Base-by-base conservation (phyloP, 176 grass and related monocot genomes). In the Pontederia crassipes region DNA sequence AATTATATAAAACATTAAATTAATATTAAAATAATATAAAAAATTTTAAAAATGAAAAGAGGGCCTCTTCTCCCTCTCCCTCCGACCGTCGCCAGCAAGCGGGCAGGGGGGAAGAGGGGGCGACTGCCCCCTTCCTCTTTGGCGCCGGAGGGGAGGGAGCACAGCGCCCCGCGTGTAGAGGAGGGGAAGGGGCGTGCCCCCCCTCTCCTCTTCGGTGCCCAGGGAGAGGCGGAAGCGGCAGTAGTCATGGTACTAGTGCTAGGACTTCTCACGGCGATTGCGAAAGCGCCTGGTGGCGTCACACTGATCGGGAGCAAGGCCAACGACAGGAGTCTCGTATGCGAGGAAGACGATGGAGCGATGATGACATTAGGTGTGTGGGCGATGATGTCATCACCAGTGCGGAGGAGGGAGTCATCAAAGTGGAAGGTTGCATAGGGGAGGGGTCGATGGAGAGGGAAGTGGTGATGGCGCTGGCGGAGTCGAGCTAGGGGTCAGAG, bases 361-460 rank as follows among this genome's bases (percentile, higher is more conserved):
- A 3, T 82, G 58, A 77, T 73, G 80, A 80, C 12, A 32, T 71
- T 53, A 12, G 58, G 54, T 12, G 75, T 6, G 0, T 71, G 62
- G 65, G 73, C 32, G 66, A 79, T 54, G 76, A 95, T 78, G 69
- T 95, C 89, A 65, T 95, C 85, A 29, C 89, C 89, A 9, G 89
- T 95, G 82, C 78, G 89, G 24, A 95, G 85, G 54, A 95, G 79
- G 32, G 89, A 95, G 62, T 95, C 89, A 62, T 95, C 89, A 58
- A 74, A 75, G 8, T 58, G 64, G 54, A 20, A n/a, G 82, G 83
- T 89, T 62, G 85, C 76, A 67, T 85, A 80, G 74, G 89, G 89
- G 52, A 66, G 85, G 63, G 89, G 56, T 77, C 80, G 2, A 68
- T 52, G 62, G 85, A 66, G 62, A 95, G 85, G 16, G 85, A 85